Base-by-base conservation (phyloP, 768 basidiomycete genomes). In the Infundibulicybe gibba region DNA sequence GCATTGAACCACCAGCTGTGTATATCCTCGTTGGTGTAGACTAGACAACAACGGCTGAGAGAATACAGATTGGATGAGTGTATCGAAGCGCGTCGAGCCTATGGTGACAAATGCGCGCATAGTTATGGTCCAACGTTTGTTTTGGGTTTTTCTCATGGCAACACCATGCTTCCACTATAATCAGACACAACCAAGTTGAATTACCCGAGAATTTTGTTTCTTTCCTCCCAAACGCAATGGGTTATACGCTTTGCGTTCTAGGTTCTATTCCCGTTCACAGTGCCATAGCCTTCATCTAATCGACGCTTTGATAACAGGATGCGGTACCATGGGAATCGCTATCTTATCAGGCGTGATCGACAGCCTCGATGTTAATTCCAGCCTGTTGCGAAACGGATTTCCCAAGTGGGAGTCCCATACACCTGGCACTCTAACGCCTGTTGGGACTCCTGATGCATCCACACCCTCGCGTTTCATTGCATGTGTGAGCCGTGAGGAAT, bases 261-360 rank as follows among this genome's bases (percentile, higher is more conserved):
- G 93, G 93, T 73, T 34, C 74, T 50, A 47, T 53, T 34, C 50
- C 37, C 32, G 25, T 48, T 41, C 46, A 51, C 31, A 38, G 3
- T 16, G 37, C 49, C 32, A 34, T 19, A 38, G 11, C 19, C 40
- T 31, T 51, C 25, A 48, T 54, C 32, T 43, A 45, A 46, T 48
- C 45, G 56, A 49, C 52, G 53, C 51, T 46, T 56, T 44, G 47
- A 19, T 47, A 50, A 48, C 58, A 86, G 97, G 95, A 75, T 98
- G 97, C 66, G 97, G 97, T 48, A 98, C 95, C 10, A 98, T 99
- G 97, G 97, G 97, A 48, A 69, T 97, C 56, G 94, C 97, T 49
- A 79, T 99, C 63, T 79, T 94, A 41, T 94, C 95, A 17, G 97
- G 97, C 39, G 88, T 97, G 35, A 72, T 97, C 43, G 80, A 85